Conservation (phyloP, 768 basidiomycete species). For the Lentinula guzmanii region DNA sequence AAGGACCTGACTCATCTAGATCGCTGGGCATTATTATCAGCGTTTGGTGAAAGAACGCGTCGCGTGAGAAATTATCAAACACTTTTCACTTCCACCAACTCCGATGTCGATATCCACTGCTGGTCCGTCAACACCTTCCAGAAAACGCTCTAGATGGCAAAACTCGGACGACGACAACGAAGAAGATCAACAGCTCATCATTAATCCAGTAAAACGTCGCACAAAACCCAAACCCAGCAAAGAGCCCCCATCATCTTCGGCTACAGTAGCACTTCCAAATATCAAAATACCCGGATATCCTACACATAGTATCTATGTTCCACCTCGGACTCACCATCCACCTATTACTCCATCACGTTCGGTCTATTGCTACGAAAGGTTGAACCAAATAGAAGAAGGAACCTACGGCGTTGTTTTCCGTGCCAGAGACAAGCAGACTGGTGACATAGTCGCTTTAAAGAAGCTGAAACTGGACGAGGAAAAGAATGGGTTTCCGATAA, state of each 20-base stretch:
- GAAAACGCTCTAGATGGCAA: constrained; percentile 78
- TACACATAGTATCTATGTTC: constrained; percentile 64
- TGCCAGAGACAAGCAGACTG: constrained; percentile 91
- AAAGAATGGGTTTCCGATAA: constrained; percentile 98
- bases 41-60: not conserved
- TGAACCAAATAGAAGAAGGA: constrained; percentile 99
- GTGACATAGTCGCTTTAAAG: constrained; percentile 95
- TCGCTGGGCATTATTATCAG: constrained; percentile 17
- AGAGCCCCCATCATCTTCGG: constrained; percentile 8
- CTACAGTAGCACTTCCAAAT: constrained; percentile 10
- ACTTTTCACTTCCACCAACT: not conserved
- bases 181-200: constrained; percentile 24
- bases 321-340: constrained; percentile 72
- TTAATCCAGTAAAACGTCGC: constrained; percentile 49
- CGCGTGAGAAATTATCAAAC: not conserved
- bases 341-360: constrained; percentile 82
- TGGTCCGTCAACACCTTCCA: constrained; percentile 50
- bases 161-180: constrained; percentile 38
- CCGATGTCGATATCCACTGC: constrained; percentile 21
- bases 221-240: constrained; percentile 36
- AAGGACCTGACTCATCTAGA: constrained; percentile 16
- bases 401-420: constrained; percentile 97
- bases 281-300: constrained; percentile 13
- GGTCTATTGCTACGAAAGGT: constrained; percentile 87
- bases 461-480: constrained; percentile 98